Conservation (phyloP, 106 monocot species). For the Phalaenopsis aphrodite region DNA sequence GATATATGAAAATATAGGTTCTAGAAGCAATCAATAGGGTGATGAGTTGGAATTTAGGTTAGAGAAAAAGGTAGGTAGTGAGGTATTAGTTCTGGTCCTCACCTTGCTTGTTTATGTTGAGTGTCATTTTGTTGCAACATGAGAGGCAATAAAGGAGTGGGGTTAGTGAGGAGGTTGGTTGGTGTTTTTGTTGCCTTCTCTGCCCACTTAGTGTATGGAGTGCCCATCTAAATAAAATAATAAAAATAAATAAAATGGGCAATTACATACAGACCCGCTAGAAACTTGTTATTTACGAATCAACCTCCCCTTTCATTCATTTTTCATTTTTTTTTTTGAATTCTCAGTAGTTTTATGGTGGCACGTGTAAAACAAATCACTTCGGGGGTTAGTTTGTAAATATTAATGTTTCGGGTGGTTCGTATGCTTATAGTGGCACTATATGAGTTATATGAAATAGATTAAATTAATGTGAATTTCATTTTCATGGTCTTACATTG, state of each 20-base stretch:
- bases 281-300: no score
- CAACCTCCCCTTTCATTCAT: background rate
- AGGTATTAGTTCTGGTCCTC: background rate
- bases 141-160: background rate
- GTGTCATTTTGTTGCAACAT: background rate
- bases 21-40: background rate
- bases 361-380: no score
- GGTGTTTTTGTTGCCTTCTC: background rate
- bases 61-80: background rate
- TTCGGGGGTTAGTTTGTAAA: no score
- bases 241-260: background rate
- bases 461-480: background rate
- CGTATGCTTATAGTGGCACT: background rate
- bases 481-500: background rate
- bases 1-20: background rate
- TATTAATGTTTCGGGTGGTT: no score
- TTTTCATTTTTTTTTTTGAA: no score
- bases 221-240: background rate
- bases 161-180: constrained; percentile 1
- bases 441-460: background rate
- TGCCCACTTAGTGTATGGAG: background rate
- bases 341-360: no score
- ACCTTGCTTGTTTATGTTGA: background rate
- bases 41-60: background rate
- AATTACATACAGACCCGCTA: no score